Conservation (phyloP, 2,329 filamentous ascomycete genomes). For the Onygenales sp. region DNA sequence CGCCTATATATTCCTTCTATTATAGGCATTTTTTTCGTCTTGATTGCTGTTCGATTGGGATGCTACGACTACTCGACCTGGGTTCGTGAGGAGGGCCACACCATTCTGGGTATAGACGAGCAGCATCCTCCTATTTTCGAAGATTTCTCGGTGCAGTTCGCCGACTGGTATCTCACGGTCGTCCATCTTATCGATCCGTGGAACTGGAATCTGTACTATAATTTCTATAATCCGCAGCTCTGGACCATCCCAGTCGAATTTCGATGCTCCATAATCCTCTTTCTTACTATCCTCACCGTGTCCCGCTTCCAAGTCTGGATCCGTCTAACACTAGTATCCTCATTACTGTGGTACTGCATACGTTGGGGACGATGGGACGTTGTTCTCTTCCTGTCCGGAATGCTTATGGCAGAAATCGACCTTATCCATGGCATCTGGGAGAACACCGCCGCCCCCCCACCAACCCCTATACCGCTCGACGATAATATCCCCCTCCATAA, state of each 20-base stretch:
- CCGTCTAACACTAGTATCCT: slow-evolving; percentile 25
- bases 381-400: slow-evolving; percentile 32
- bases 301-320: slow-evolving; percentile 25
- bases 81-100: slow-evolving; percentile 27
- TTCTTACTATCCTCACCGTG: slow-evolving; percentile 31
- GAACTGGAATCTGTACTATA: slow-evolving; percentile 30
- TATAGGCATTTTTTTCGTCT: slow-evolving; percentile 26
- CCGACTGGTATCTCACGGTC: slow-evolving; percentile 27
- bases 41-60: slow-evolving; percentile 34
- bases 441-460: not conserved
- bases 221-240: slow-evolving; percentile 37
- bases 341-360: slow-evolving; percentile 30
- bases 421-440: slow-evolving; percentile 31
- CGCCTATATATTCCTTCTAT: slow-evolving; percentile 34
- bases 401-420: slow-evolving; percentile 35
- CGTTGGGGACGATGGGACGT: slow-evolving; percentile 36
- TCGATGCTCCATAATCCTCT: slow-evolving; percentile 35
- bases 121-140: slow-evolving; percentile 32
- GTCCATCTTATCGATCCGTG: slow-evolving; percentile 28
- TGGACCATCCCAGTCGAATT: slow-evolving; percentile 40
- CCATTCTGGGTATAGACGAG: slow-evolving; percentile 32
- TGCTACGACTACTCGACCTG: slow-evolving; percentile 28
- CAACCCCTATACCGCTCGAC: not conserved
- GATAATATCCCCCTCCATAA: not conserved
- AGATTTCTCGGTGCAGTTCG: slow-evolving; percentile 24